Evolutionary conservation across 2,329 filamentous ascomycete species (phyloP).

Genomic region (Lasiodiplodia sp.): DNA sequence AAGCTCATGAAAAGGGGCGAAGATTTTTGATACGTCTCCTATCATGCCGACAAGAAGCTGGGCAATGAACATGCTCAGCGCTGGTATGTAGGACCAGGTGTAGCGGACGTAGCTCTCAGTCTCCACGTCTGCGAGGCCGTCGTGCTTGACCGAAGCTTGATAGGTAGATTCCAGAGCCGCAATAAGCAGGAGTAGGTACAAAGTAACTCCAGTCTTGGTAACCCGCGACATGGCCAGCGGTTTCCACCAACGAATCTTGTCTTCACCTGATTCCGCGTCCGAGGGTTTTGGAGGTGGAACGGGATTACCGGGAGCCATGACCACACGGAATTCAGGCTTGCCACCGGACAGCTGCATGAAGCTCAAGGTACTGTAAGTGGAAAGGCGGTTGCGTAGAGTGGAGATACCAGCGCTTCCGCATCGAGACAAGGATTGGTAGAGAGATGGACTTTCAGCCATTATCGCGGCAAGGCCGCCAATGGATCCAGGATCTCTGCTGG

Average conservation of each 20-base stretch:
- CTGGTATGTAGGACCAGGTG: not conserved
- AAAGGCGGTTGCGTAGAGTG: not conserved
- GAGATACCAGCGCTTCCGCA: not conserved
- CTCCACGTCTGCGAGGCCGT: slow-evolving; percentile 1
- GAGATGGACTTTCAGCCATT: not conserved
- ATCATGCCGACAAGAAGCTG: slow-evolving; percentile 6
- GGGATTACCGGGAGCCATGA: not conserved
- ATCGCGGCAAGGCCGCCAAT: not conserved
- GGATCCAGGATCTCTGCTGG: not conserved
- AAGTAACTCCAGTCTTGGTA: not conserved
- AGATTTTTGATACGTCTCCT: not conserved
- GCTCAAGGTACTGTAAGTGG: not conserved
- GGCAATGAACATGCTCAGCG: not conserved
- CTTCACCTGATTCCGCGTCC: not conserved
- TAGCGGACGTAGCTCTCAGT: slow-evolving; percentile 7
- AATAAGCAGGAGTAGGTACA: not conserved
- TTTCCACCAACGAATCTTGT: slow-evolving; percentile 3
- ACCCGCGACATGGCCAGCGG: not conserved
- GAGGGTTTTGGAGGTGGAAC: not conserved
- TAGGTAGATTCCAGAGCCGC: not conserved
- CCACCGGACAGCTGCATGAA: not conserved
- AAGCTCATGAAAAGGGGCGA: not conserved
- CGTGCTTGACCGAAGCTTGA: not conserved
- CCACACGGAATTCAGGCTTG: not conserved
- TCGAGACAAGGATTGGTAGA: not conserved